phyloP scores from a whole-genome alignment of 208 protist genomes.

The Leishmania guyanensis region DNA sequence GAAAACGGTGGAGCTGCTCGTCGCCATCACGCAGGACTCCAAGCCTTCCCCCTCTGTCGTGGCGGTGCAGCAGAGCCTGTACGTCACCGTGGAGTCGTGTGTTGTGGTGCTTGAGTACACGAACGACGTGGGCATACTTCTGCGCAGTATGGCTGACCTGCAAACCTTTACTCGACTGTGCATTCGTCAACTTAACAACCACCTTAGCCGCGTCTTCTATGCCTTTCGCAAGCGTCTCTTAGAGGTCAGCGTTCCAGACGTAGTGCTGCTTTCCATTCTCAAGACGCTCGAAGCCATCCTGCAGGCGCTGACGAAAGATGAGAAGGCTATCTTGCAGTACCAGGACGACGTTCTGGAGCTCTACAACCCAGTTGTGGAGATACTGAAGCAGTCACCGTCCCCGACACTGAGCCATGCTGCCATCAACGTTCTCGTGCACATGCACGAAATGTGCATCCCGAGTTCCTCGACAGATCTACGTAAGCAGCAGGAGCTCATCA shows the following conservation, averaged over 20 bases:
- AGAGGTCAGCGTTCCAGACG: conserved; percentile 62
- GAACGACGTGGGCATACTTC: conserved; percentile 64
- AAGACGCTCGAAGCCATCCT: conserved; percentile 82
- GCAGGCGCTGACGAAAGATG: conserved; percentile 51
- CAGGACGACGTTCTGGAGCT: conserved; percentile 84
- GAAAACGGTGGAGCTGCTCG: conserved; percentile 82
- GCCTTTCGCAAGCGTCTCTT: conserved; percentile 71
- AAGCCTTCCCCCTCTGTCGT: conserved; percentile 51
- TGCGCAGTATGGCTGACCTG: conserved; percentile 83
- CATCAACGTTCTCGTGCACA: conserved; percentile 77
- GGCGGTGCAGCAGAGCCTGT: conserved; percentile 74
- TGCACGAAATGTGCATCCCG: conserved; percentile 70
- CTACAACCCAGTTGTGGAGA: conserved; percentile 62
- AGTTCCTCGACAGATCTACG: conserved; percentile 40
- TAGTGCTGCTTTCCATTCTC: conserved; percentile 73
- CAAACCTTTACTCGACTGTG: conserved; percentile 82
- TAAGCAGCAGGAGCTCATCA: conserved; percentile 77
- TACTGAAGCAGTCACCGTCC: conserved; percentile 73
- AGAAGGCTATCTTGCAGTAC: conserved; percentile 71
- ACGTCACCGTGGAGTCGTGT: conserved; percentile 80
- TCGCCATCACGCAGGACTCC: conserved; percentile 75
- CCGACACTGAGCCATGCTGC: conserved; percentile 73
- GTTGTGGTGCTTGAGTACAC: conserved; percentile 89
- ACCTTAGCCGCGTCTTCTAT: conserved; percentile 85
- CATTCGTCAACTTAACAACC: conserved; percentile 65